These are phyloP conservation scores for Ambrosia trifida DNA, from an alignment of 129 eudicot genomes.

Conservation along the genomic window DNA sequence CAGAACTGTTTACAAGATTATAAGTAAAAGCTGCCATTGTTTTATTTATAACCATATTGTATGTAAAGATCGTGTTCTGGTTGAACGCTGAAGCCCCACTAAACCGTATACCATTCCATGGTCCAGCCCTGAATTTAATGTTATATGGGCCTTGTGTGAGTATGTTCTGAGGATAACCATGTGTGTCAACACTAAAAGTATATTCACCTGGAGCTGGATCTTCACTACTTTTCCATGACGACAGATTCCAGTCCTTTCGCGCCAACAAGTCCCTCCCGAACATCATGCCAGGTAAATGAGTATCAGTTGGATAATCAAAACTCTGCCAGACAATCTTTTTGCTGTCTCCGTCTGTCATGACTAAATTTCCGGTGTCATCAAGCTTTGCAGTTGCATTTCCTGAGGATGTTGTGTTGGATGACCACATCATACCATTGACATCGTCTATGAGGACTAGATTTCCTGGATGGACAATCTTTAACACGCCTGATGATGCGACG, in stretches of 20 bases:
- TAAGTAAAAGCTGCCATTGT: conserved; percentile 25
- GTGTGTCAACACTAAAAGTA: conserved; percentile 15
- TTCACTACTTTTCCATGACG: conserved; percentile 23
- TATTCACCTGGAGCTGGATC: conserved; percentile 29
- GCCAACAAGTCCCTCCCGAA: conserved; percentile 22
- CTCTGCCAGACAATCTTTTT: conserved; percentile 26
- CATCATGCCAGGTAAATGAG: conserved; percentile 26
- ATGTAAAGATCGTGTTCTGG: neutral
- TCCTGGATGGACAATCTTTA: conserved; percentile 32
- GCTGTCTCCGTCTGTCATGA: neutral
- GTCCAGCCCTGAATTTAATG: conserved; percentile 22
- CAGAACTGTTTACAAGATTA: conserved; percentile 17
- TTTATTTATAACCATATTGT: conserved; percentile 14
- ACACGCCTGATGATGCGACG: conserved; percentile 14
- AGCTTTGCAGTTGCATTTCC: conserved; percentile 20
- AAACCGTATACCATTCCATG: conserved; percentile 29
- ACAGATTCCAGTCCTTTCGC: conserved; percentile 13
- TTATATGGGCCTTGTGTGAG: conserved; percentile 10
- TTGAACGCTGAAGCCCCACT: conserved; percentile 14
- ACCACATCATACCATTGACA: conserved; percentile 27
- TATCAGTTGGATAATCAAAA: conserved; percentile 35
- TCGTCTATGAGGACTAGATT: conserved; percentile 25
- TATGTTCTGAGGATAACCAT: conserved; percentile 24
- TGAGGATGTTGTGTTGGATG: conserved; percentile 26
- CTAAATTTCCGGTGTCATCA: conserved; percentile 27